Evolutionary conservation across 306 rosid genomes (phyloP), one percentile per base, ranked within the genome.

Genomic region (Quercus gilva): DNA sequence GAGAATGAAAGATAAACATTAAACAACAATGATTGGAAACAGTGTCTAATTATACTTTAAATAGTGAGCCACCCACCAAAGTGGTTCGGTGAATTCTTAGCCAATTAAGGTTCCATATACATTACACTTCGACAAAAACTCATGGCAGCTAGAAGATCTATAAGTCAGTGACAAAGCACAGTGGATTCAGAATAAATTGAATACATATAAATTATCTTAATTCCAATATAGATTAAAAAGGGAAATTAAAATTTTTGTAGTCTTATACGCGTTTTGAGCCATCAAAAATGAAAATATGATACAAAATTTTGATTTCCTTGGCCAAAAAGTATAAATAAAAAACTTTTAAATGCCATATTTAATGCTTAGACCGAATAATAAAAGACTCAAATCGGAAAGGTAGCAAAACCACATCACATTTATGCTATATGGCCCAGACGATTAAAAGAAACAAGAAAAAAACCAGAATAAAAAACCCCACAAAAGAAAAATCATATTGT

Each of bases 11-110:
- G 10, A 41, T 41, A 41, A 37, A 64, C 65, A 33, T 58, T 25
- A 74, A 53, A 45, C 84, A 74, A 73, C 78, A 84, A 81, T 82
- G 52, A 69, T 80, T 84, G 74, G 85, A 41, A 81, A 29, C 77
- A 63, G 60, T 69, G 84, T 52, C 20, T 78, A 4, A 19, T 10
- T 12, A n/a, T 18, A 64, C 55, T 68, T 70, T 26, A 20, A 68
- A 74, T 49, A 60, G 79, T 52, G 52, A 45, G 31, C 71, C 55
- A 55, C 76, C 17, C 18, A 2, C 49, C 5, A 19, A 33, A 23
- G 2, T 21, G 58, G 6, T 55, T 20, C 29, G 69, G 10, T 17
- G 41, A 28, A 63, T 63, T 28, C 10, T 14, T 63, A 28, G 41
- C 69, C 69, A 65, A 6, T 18, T n/a, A 33, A 33, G 37, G 25